Evolutionary conservation across 179 eudicot species (phyloP), one percentile per base, ranked within the genome.

Genomic region (Nepenthes alata): DNA sequence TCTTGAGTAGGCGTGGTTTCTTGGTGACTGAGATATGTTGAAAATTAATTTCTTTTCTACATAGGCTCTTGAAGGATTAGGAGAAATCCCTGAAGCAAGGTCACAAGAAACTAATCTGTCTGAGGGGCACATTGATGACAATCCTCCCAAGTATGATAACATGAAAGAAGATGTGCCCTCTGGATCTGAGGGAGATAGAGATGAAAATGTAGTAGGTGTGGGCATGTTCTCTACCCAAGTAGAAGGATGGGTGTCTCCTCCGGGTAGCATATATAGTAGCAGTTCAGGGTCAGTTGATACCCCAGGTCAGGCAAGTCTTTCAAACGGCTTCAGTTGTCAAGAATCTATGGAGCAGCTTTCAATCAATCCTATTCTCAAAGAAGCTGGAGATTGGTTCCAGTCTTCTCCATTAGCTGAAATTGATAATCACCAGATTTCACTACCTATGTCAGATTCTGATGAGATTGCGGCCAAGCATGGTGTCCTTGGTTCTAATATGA

Each of bases 1-100:
- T 35, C 49, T 70, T 67, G 13, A 58, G n/a, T 58, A 12, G 14
- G 16, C n/a, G 39, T 65, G 34, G 35, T 60, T 47, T 15, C 48
- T 53, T 12, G 53, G 53, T 45, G 50, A 64, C 38, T 36, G 44
- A 49, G 15, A 3, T 2, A 36, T 25, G 25, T 51, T 64, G 16
- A 34, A 13, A 35, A 67, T 59, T 62, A 8, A 44, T 15, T 60
- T 56, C 1, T 56, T 65, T 57, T 50, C 58, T 49, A 41, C 64
- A 37, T 75, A 93, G 98, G 97, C 97, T 69, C 90, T 93, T 70
- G 98, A 88, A 79, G 98, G 97, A 37, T 66, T 85, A 62, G 95
- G 90, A 64, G 96, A 78, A 50, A 80, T 84, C 70, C 82, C 83
- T 66, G 91, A 83, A 62, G 75, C 67, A 60, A 79, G 78, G 59